Conservation (phyloP, 1,284 basidiomycete species). For the Cryptococcus sp. region DNA sequence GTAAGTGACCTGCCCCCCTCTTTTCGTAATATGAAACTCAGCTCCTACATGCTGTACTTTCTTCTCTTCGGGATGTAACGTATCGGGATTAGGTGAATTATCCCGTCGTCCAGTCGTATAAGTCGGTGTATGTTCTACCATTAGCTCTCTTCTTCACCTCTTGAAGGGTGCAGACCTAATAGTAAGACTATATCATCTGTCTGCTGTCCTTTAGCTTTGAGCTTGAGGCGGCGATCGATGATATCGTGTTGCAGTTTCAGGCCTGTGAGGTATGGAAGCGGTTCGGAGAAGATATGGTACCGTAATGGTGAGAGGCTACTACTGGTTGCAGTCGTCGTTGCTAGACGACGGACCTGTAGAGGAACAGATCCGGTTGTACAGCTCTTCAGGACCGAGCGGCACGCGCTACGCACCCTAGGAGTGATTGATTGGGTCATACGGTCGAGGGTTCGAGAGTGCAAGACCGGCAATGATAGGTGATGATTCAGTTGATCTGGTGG, state of each 20-base stretch:
- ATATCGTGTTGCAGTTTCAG: slow-evolving; percentile 67
- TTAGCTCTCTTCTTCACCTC: slow-evolving; percentile 1
- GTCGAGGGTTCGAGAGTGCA: too few relatives aligned
- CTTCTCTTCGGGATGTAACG: slow-evolving; percentile 60
- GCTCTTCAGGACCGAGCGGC: too few relatives aligned
- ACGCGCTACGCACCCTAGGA: too few relatives aligned
- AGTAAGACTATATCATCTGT: slow-evolving; percentile 52
- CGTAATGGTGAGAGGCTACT: slow-evolving; percentile 62
- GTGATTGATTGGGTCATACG: too few relatives aligned
- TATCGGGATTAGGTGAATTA: slow-evolving; percentile 50
- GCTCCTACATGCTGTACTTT: slow-evolving; percentile 73
- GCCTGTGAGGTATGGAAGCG: slow-evolving; percentile 66
- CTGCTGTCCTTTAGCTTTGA: slow-evolving; percentile 19
- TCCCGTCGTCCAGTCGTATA: slow-evolving; percentile 90
- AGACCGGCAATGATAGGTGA: too few relatives aligned
- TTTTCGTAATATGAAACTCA: slow-evolving; percentile 74
- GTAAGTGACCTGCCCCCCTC: slow-evolving; percentile 93
- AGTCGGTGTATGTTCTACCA: slow-evolving; percentile 78
- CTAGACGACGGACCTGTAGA: too few relatives aligned
- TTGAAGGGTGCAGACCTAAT: slow-evolving; percentile 38
- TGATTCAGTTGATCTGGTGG: too few relatives aligned
- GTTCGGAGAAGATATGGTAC: slow-evolving; percentile 68
- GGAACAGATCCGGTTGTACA: too few relatives aligned
- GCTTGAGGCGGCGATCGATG: slow-evolving; percentile 58
- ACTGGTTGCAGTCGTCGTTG: too few relatives aligned